Conservation (phyloP, 2,329 filamentous ascomycete species). For the Saccharata proteae region DNA sequence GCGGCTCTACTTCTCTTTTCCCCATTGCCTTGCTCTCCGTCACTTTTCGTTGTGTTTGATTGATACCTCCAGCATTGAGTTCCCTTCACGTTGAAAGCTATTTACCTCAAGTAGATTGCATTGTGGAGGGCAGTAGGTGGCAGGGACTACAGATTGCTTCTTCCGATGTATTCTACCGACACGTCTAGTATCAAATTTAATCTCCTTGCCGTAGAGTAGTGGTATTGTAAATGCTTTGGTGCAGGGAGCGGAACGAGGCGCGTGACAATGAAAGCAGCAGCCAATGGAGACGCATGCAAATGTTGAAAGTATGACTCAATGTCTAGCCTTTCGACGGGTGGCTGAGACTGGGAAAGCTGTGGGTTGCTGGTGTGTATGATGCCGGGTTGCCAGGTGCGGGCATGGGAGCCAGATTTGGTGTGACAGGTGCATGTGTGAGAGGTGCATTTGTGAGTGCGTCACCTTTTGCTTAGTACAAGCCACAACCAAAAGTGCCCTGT, state of each 20-base stretch:
- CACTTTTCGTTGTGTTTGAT: conserved; percentile 25
- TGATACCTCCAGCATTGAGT: conserved; percentile 33
- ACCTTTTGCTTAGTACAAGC: no score
- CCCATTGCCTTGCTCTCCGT: conserved; percentile 20
- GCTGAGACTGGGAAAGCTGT: no score
- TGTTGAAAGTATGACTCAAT: no score
- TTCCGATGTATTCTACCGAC: conserved; percentile 28
- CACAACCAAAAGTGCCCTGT: no score
- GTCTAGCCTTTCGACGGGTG: no score
- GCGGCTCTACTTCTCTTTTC: conserved; percentile 21
- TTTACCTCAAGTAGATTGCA: conserved; percentile 11
- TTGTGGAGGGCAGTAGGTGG: conserved; percentile 14
- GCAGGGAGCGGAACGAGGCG: neutral
- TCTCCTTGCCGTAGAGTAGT: conserved; percentile 17
- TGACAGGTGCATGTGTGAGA: no score
- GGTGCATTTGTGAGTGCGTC: no score
- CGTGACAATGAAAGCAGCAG: neutral
- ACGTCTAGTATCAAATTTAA: conserved; percentile 20
- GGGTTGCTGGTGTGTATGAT: no score
- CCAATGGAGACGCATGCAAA: no score
- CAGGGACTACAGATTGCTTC: conserved; percentile 20
- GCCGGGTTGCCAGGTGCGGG: no score
- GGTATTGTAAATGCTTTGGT: no score
- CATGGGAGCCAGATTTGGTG: no score
- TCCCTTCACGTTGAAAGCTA: conserved; percentile 17